Base-by-base conservation (phyloP, 345 rosid species). In the Bruguiera gymnorhiza region DNA sequence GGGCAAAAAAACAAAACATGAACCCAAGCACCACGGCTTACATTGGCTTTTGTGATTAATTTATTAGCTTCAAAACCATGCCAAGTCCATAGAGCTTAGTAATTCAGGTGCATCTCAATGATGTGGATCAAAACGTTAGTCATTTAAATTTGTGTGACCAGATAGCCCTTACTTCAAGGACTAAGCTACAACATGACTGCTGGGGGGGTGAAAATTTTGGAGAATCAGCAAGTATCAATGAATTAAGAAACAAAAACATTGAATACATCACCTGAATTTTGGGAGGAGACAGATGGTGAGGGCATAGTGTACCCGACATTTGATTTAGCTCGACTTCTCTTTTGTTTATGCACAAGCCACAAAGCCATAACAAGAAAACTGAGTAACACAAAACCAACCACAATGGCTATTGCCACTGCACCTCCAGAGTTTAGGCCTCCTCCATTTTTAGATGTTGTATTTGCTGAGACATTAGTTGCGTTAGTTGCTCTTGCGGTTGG, bases 401-500 rank as follows among this genome's bases (percentile, higher is more conserved):
- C 83, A 50, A 83, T 69, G 62, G 96, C 97, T 43, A 90, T 66
- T 66, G 86, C 90, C 57, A 81, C 88, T 0, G 84, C 80, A 72
- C 84, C 92, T 62, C 85, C 96, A 59, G 82, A 60, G 60, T 78
- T 83, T 70, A 86, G 64, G 46, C 85, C 87, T 51, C 81, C 75
- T 23, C 83, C 52, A 50, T 71, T 55, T 24, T 53, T 50, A 3
- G 95, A 71, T 27, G 83, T 65, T 39, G 83, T 67, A 80, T 75
- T 80, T 60, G 39, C 83, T 29, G 82, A 50, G 43, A 46, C 81
- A 79, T 63, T 53, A 5, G 77, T 81, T 54, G 58, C 76, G 70
- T 78, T 75, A 46, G 96, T 87, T 57, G 91, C 50, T 81, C 75
- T 83, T 37, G 95, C 97, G n/a, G 79, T 86, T 67, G 98, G 98